These are phyloP conservation scores for Saccharomycopsis malanga DNA, from an alignment of 805 yeast genomes.

Conservation along the genomic window DNA sequence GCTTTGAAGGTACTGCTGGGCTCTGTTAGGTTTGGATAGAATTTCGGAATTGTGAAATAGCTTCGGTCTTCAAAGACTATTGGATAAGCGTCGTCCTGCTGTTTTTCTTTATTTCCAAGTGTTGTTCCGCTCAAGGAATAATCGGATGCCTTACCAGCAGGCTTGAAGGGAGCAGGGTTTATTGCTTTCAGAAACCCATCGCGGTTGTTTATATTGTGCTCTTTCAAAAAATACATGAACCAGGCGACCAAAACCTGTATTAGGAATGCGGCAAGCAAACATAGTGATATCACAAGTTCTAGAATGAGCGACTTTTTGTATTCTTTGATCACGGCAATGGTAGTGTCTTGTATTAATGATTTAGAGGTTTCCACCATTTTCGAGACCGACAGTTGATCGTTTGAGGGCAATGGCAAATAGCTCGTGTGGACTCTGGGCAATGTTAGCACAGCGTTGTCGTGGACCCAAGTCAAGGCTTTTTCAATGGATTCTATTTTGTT, in stretches of 20 bases:
- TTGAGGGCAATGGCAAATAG: slow-evolving; percentile 28
- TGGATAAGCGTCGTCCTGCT: not conserved
- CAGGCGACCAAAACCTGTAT: slow-evolving; percentile 37
- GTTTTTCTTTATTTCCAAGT: not conserved
- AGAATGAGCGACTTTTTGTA: slow-evolving; percentile 33
- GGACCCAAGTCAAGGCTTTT: slow-evolving; percentile 73
- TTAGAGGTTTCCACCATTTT: slow-evolving; percentile 17
- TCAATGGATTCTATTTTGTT: slow-evolving; percentile 61
- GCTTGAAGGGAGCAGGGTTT: not conserved
- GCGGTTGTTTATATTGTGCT: not conserved
- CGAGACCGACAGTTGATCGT: too few relatives aligned
- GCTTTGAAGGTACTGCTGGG: not conserved
- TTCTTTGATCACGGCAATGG: slow-evolving; percentile 26
- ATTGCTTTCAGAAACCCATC: not conserved
- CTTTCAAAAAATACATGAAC: slow-evolving; percentile 11
- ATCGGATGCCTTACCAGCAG: not conserved
- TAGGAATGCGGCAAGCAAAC: slow-evolving; percentile 42
- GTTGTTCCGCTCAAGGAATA: not conserved
- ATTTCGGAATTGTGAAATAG: too few relatives aligned
- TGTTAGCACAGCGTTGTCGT: slow-evolving; percentile 49
- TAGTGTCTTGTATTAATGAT: slow-evolving; percentile 26
- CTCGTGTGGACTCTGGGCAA: slow-evolving; percentile 45
- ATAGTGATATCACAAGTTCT: slow-evolving; percentile 43
- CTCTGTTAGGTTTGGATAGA: too few relatives aligned
- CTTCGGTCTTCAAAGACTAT: too few relatives aligned